Evolutionary conservation across 1,284 basidiomycete genomes (phyloP).

Genomic region (Leccinum subspadiceum): DNA sequence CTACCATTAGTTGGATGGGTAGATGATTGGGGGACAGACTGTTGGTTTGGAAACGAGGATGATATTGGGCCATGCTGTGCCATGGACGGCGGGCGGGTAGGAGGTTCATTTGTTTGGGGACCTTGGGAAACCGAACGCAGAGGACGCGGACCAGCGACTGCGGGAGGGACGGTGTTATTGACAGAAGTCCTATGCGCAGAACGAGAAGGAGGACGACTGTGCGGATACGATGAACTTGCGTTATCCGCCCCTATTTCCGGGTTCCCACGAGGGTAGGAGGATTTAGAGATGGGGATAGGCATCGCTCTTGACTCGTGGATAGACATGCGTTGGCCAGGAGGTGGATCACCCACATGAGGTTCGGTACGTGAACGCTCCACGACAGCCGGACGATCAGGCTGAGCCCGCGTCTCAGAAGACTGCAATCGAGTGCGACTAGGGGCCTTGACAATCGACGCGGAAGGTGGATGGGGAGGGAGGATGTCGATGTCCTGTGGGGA

Average conservation of each 20-base stretch:
- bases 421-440: slow-evolving; percentile 22
- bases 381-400: slow-evolving; percentile 21
- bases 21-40: slow-evolving; percentile 23
- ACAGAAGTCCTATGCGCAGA: slow-evolving; percentile 24
- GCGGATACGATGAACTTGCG: slow-evolving; percentile 16
- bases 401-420: slow-evolving; percentile 25
- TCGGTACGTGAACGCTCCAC: slow-evolving; percentile 27
- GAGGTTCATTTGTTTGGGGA: slow-evolving; percentile 24
- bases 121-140: slow-evolving; percentile 32
- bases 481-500: slow-evolving; percentile 26
- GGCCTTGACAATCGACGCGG: slow-evolving; percentile 31
- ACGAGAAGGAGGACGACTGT: slow-evolving; percentile 31
- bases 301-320: slow-evolving; percentile 27
- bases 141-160: slow-evolving; percentile 31
- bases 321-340: slow-evolving; percentile 30
- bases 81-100: slow-evolving; percentile 29
- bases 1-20: slow-evolving; percentile 14
- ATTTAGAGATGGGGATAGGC: slow-evolving; percentile 21
- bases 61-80: slow-evolving; percentile 14
- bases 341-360: slow-evolving; percentile 24
- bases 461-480: slow-evolving; percentile 23
- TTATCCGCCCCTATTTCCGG: slow-evolving; percentile 23
- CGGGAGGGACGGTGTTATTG: slow-evolving; percentile 21
- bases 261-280: slow-evolving; percentile 27
- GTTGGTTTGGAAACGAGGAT: slow-evolving; percentile 16